Base-by-base conservation (phyloP, 495 filamentous ascomycete species). In the Hypoxylon intermedium region DNA sequence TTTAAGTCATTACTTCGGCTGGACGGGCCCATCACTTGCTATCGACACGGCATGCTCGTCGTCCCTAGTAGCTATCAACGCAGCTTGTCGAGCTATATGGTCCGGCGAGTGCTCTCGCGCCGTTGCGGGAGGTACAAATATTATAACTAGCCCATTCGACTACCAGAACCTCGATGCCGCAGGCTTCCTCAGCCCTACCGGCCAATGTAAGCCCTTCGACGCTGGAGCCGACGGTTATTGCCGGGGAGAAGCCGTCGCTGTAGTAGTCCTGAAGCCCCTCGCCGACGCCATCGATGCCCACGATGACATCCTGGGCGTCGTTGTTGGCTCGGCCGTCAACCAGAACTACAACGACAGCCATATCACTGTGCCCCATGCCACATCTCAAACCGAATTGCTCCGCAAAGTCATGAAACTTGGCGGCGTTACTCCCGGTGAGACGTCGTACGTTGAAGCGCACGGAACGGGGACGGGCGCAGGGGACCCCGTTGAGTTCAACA, bases 81-180 rank as follows among this genome's bases (percentile, higher is more conserved):
- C 72, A 6, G 77, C 77, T 0, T 16, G 74, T 70, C 31, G 90
- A 46, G 83, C 86, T 0, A 75, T 92, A 1, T 88, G 85, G 80
- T 77, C 75, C 6, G 84, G 85, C 28, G 87, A 91, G 58, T 87
- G 83, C 69, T 85, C 92, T 69, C 84, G 76, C 86, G 16, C 52
- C 0, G 46, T 72, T 15, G 60, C 83, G 23, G 89, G 89, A 45
- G 90, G 89, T 51, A 78, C 84, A 19, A 91, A 88, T 19, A 51
- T 59, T 7, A 56, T 89, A 56, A 90, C 83, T 2, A 87, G 86
- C 58, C 83, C 89, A 0, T 86, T 91, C 72, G 84, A 84, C 70
- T 87, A 85, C 68, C 78, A 87, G 45, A 87, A 88, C 53, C 63
- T 73, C 0, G 37, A 53, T 41, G 23, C 50, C 0, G 68, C 54